Evolutionary conservation across 116 monocot species (phyloP).

Genomic region (Papilionanthe hybrid): DNA sequence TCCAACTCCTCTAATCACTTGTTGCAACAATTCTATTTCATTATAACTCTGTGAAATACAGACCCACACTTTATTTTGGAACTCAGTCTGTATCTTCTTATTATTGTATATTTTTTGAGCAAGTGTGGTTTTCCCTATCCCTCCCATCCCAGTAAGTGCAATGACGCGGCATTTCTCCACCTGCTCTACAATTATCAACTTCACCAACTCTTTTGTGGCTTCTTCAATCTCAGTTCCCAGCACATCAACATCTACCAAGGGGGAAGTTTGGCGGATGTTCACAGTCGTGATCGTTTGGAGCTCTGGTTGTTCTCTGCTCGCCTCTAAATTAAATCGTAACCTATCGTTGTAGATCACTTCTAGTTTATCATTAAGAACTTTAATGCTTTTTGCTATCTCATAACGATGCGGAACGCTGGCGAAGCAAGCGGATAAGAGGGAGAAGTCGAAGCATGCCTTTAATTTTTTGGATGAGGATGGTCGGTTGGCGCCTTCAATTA

Average conservation of each 20-base stretch:
- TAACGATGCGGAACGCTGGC: conserved; percentile 3
- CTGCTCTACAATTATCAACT: neutral
- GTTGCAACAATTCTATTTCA: conserved; percentile 24
- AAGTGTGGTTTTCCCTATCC: conserved; percentile 45
- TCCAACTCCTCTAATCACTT: conserved; percentile 12
- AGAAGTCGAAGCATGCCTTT: neutral
- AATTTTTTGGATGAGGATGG: neutral
- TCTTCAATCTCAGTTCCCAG: conserved; percentile 15
- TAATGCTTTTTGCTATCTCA: conserved; percentile 4
- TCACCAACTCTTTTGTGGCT: neutral
- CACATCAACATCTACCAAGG: conserved; percentile 1
- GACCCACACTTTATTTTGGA: conserved; percentile 34
- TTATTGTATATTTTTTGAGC: conserved; percentile 31
- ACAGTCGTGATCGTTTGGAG: neutral
- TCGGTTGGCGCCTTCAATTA: neutral
- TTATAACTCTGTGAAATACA: conserved; percentile 23
- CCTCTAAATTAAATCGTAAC: neutral
- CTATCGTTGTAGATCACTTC: neutral
- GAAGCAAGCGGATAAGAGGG: neutral
- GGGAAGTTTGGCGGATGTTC: neutral
- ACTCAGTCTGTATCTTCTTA: conserved; percentile 6
- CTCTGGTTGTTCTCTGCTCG: neutral
- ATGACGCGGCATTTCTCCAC: neutral
- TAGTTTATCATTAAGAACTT: neutral
- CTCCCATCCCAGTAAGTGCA: conserved; percentile 14